A percentile compares a stretch with the other conserved stretches of the same genome.
These are phyloP conservation scores for Cladophialophora carrionii DNA, from an alignment of 2,329 filamentous ascomycete species.

Conservation along the genomic window DNA sequence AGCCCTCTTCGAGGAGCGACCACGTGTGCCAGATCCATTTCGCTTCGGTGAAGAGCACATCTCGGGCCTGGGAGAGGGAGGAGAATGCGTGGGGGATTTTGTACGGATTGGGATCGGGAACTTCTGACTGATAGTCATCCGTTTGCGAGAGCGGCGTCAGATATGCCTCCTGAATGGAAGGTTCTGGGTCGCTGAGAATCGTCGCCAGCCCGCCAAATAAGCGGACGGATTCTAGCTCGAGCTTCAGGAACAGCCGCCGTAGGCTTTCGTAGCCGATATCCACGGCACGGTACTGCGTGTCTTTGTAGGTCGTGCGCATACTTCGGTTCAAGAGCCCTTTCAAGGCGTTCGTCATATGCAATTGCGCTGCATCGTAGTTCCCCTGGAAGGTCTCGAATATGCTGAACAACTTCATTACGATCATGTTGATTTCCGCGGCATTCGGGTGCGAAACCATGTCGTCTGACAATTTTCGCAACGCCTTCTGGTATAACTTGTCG, in stretches of 20 bases:
- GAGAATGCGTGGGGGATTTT: constrained; percentile 32
- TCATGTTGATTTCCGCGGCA: constrained; percentile 36
- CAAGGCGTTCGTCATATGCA: constrained; percentile 33
- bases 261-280: constrained; percentile 32
- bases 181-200: constrained; percentile 33
- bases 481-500: constrained; percentile 32
- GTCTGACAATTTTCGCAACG: constrained; percentile 25
- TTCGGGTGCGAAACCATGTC: constrained; percentile 28
- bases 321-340: constrained; percentile 31
- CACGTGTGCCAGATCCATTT: constrained; percentile 38
- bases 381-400: constrained; percentile 38
- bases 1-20: constrained; percentile 30
- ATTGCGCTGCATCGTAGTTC: constrained; percentile 31
- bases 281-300: constrained; percentile 34
- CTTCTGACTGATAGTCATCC: background rate
- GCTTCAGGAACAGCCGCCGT: constrained; percentile 28
- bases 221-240: constrained; percentile 34
- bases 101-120: constrained; percentile 29
- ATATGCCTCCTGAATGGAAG: constrained; percentile 6
- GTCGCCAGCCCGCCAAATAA: constrained; percentile 27
- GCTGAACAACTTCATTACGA: constrained; percentile 34
- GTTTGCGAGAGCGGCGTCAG: constrained; percentile 15
- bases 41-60: constrained; percentile 36
- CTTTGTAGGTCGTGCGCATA: constrained; percentile 33
- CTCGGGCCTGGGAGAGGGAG: constrained; percentile 35